These are phyloP conservation scores for Fusarium armeniacum DNA, from an alignment of 2,329 filamentous ascomycete species.

Conservation along the genomic window DNA sequence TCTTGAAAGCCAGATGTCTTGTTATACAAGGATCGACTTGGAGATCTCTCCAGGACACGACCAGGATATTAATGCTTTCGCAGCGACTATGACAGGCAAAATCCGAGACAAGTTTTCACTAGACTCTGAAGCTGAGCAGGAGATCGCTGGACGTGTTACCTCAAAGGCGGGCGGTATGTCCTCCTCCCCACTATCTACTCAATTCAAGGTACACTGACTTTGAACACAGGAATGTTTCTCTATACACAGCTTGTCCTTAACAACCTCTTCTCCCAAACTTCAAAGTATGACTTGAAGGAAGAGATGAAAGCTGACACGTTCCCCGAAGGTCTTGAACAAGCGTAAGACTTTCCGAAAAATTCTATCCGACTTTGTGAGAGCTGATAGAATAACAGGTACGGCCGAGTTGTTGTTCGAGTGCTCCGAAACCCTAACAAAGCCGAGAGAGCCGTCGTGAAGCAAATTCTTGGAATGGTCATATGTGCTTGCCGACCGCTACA, in stretches of 20 bases:
- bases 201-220: accelerated
- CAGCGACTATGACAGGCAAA: accelerated
- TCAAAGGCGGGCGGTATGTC: not conserved
- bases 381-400: not conserved
- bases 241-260: not conserved
- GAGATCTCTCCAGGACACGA: not conserved
- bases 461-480: not conserved
- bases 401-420: not conserved
- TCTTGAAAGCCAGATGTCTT: not conserved
- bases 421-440: not conserved
- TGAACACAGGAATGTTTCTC: not conserved
- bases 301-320: not conserved
- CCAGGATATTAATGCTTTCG: not conserved
- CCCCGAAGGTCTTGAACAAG: not conserved
- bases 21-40: not conserved
- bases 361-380: accelerated
- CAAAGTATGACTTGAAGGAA: not conserved
- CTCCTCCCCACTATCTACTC: accelerated
- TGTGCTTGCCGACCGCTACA: not conserved
- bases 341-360: accelerated
- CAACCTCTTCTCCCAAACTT: not conserved
- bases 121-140: not conserved
- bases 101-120: not conserved
- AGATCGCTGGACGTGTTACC: not conserved
- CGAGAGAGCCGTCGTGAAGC: not conserved